Percentiles rank a stretch among this genome's conserved stretches.
Conservation (phyloP, 441 rosid species). For the Pelargonium citronellum region DNA sequence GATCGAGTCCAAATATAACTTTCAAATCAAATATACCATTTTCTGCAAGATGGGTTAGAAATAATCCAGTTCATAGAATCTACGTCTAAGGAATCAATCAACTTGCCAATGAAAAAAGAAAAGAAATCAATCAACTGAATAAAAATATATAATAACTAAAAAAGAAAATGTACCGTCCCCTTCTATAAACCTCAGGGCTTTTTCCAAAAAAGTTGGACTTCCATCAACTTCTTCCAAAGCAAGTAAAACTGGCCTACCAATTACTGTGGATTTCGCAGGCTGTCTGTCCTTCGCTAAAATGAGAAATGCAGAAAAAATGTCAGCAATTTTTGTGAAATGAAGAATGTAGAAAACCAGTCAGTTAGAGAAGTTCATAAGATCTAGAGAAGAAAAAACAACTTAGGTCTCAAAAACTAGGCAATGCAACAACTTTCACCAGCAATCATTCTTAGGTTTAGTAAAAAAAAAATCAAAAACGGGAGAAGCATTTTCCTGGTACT, state of each 20-base stretch:
- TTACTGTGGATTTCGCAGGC: constrained; percentile 47
- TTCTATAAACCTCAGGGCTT: constrained; percentile 88
- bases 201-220: constrained; percentile 94
- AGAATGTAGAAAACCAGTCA: constrained; percentile 6
- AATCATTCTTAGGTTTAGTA: neutral
- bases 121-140: neutral
- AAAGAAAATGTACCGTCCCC: constrained; percentile 59
- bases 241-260: constrained; percentile 83
- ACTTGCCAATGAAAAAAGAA: too few relatives aligned
- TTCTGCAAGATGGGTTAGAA: neutral
- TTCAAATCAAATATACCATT: neutral
- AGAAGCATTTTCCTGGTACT: neutral
- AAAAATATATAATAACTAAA: constrained; percentile 3
- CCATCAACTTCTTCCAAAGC: constrained; percentile 98
- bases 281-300: constrained; percentile 55
- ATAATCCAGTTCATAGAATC: neutral
- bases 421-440: neutral
- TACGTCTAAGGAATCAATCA: too few relatives aligned
- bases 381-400: constrained; percentile 2
- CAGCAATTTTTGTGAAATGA: constrained; percentile 8
- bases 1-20: neutral
- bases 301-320: constrained; percentile 23
- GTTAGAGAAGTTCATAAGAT: constrained; percentile 7
- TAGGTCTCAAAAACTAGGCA: constrained; percentile 2
- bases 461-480: neutral